Evolutionary conservation across 441 rosid genomes (phyloP).

Genomic region (Mallotus repandus): DNA sequence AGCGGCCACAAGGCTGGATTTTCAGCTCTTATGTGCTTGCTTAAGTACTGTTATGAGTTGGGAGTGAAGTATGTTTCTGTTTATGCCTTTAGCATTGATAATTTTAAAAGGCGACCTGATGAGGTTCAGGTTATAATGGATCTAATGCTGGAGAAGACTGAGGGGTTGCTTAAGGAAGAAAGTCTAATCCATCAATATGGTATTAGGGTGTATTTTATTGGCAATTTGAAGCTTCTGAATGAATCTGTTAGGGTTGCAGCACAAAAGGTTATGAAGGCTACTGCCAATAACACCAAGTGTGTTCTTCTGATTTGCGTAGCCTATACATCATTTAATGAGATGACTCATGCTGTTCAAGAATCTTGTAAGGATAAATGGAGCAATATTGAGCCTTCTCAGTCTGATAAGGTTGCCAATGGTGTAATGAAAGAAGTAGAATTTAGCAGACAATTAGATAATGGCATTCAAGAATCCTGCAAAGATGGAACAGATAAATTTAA

Average conservation of each 20-base stretch:
- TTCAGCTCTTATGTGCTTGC: constrained; percentile 46
- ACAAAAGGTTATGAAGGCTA: constrained; percentile 62
- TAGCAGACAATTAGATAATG: constrained; percentile 14
- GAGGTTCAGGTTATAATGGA: constrained; percentile 70
- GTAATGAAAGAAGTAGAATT: constrained; percentile 5
- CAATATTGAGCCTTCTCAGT: constrained; percentile 11
- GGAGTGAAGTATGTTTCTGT: constrained; percentile 58
- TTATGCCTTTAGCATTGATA: constrained; percentile 84
- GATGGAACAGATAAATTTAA: constrained; percentile 8
- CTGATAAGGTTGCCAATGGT: constrained; percentile 9
- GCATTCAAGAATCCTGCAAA: constrained; percentile 11
- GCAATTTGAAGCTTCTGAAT: constrained; percentile 58
- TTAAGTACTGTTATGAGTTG: constrained; percentile 64
- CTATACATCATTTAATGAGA: constrained; percentile 65
- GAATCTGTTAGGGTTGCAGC: constrained; percentile 55
- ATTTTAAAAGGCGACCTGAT: constrained; percentile 58
- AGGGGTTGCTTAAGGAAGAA: constrained; percentile 48
- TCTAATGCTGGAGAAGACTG: constrained; percentile 63
- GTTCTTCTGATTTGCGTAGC: constrained; percentile 67
- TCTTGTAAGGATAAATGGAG: constrained; percentile 45
- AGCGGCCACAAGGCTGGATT: constrained; percentile 68
- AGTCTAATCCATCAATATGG: constrained; percentile 55
- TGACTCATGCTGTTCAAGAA: constrained; percentile 58
- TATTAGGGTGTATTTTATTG: constrained; percentile 57
- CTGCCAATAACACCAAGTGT: constrained; percentile 42